A percentile compares a stretch with the other conserved stretches of the same genome.
Conservation (phyloP, 2,329 filamentous ascomycete genomes). For the Penicillium paneum region DNA sequence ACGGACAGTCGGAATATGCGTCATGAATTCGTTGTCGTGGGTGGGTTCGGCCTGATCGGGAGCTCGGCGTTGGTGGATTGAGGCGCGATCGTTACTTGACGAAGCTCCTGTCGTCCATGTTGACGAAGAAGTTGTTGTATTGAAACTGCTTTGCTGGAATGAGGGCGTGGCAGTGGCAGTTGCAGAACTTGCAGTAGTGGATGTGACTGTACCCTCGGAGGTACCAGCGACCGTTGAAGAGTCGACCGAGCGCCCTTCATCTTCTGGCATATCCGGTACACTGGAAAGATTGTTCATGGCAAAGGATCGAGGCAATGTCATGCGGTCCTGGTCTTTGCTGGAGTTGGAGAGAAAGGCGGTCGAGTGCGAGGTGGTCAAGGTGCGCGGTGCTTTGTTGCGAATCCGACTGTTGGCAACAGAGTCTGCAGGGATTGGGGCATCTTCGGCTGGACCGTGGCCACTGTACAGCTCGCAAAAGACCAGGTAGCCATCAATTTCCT, state of each 20-base stretch:
- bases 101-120: conserved; percentile 16
- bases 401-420: conserved; percentile 26
- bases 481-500: conserved; percentile 66
- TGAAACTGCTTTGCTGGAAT: neutral
- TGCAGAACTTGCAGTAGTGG: conserved; percentile 18
- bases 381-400: conserved; percentile 31
- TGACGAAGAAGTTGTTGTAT: neutral
- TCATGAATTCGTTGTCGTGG: conserved; percentile 47
- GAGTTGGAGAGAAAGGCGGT: conserved; percentile 32
- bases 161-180: conserved; percentile 19
- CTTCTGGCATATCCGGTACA: conserved; percentile 24
- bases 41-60: conserved; percentile 28
- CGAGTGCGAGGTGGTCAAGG: conserved; percentile 37
- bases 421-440: conserved; percentile 60
- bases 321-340: conserved; percentile 31
- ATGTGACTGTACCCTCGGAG: conserved; percentile 39
- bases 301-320: conserved; percentile 42
- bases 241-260: conserved; percentile 34
- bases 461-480: conserved; percentile 70
- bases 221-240: conserved; percentile 42
- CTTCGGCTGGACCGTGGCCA: conserved; percentile 61
- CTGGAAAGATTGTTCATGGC: conserved; percentile 37
- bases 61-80: conserved; percentile 30
- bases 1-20: conserved; percentile 64
- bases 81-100: conserved; percentile 12